Evolutionary conservation across 192 early-diverging fungal species (phyloP), one percentile per base, ranked within the genome.

Genomic region (Pilobolus umbonatus): DNA sequence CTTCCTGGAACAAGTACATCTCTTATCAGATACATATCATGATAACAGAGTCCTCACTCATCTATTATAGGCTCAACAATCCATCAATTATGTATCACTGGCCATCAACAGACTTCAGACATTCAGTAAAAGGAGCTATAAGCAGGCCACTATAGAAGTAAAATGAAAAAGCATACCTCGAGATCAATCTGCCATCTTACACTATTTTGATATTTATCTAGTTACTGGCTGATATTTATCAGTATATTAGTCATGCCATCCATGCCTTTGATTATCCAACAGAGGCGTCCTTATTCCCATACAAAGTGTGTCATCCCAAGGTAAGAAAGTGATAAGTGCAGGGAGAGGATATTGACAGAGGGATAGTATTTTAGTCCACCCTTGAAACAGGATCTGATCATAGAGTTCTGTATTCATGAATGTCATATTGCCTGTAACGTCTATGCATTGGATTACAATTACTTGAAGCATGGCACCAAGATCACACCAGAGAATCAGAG

Each of bases 291-390:
- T 60, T 63, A 36, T 69, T 69, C 25, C 67, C 67, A 6, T 63
- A 64, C 35, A 62, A 63, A 51, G 67, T 69, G 17, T 69, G 67
- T 19, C 67, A 69, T 40, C 56, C 67, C 17, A 69, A 64, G 31
- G 64, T 65, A 57, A 43, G 2, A 17, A 29, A 49, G 6, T 22
- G 19, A n/a, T 12, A 19, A 39, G 1, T 32, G 34, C 11, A 24
- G 7, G 15, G 12, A 10, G 6, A 17, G 22, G 14, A 53, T 29
- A 32, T 53, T 10, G 10, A n/a, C 14, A 12, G 11, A 35, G 32
- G 24, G 32, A 24, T 45, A 65, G 56, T 58, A 48, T 39, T 69
- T 69, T 44, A 60, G 46, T 26, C 67, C 67, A 8, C 61, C 67
- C 30, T 24, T 69, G n/a, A 62, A 58, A 25, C 55, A 69, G 22